phyloP scores from a whole-genome alignment of 2,329 filamentous ascomycete species.

The Beauveria asiatica region DNA sequence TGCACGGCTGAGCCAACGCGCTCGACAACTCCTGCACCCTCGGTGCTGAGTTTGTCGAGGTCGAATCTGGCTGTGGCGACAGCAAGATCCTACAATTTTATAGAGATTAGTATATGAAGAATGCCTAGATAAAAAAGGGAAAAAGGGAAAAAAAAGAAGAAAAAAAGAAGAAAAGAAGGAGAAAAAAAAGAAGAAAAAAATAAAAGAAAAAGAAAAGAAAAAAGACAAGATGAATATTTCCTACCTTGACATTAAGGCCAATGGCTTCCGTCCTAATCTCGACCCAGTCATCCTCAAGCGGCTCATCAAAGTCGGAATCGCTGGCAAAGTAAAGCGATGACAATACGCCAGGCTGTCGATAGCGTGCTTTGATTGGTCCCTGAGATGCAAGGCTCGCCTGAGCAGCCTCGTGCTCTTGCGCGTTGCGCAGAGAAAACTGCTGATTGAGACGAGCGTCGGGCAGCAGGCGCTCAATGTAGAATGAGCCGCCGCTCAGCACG shows the following conservation, averaged over 20 bases:
- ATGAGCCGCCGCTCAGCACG: not conserved
- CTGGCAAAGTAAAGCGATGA: constrained; percentile 20
- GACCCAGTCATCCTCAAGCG: constrained; percentile 16
- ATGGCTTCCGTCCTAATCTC: constrained; percentile 21
- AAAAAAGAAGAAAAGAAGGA: no score
- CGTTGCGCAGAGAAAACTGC: constrained; percentile 1
- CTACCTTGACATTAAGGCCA: constrained; percentile 19
- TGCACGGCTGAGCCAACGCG: constrained; percentile 14
- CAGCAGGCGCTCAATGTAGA: not conserved
- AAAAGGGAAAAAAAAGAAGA: no score
- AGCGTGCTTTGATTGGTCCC: constrained; percentile 1
- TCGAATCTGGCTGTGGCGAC: constrained; percentile 19
- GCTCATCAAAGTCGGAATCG: constrained; percentile 14
- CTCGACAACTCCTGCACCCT: constrained; percentile 18
- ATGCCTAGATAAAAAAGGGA: no score
- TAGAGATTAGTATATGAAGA: no score
- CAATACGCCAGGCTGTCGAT: constrained; percentile 16
- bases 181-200: no score
- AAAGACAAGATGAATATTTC: not conserved
- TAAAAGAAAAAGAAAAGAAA: no score
- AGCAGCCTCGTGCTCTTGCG: not conserved
- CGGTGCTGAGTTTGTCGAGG: constrained; percentile 18
- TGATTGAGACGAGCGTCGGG: not conserved
- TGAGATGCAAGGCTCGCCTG: not conserved
- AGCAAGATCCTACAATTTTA: constrained; percentile 22